Evolutionary conservation across 1,284 basidiomycete species (phyloP).

Genomic region (Cryptococcus wingfieldii): DNA sequence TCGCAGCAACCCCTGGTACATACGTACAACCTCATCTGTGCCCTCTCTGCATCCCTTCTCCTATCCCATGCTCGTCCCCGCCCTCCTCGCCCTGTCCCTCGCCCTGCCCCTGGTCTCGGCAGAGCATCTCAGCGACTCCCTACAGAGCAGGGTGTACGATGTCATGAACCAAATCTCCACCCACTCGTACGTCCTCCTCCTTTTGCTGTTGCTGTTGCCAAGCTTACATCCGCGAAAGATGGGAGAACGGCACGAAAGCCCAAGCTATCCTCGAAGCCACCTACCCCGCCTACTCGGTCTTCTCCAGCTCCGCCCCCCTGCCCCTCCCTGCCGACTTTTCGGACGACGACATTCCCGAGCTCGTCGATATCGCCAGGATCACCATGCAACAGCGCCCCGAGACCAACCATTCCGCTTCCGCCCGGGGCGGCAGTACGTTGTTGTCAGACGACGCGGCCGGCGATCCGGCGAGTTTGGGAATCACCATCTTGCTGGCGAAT

Average conservation of each 20-base stretch:
- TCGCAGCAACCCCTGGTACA: no score
- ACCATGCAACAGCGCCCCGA: conserved; percentile 39
- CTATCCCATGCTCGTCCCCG: not conserved
- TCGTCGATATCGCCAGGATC: conserved; percentile 54
- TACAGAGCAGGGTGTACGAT: conserved; percentile 26
- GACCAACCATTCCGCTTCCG: conserved; percentile 53
- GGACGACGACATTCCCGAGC: conserved; percentile 53
- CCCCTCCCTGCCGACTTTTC: conserved; percentile 43
- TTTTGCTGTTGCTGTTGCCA: not conserved
- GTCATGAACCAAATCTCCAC: conserved; percentile 27
- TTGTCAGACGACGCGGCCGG: conserved; percentile 60
- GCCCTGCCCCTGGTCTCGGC: conserved; percentile 4
- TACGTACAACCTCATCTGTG: not conserved
- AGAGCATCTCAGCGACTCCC: conserved; percentile 15
- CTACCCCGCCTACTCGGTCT: conserved; percentile 61
- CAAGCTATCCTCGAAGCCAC: conserved; percentile 68
- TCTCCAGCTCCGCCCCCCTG: conserved; percentile 48
- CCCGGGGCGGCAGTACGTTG: conserved; percentile 52
- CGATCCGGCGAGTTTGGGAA: conserved; percentile 77
- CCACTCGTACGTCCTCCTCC: conserved; percentile 17
- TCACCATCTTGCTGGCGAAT: conserved; percentile 67
- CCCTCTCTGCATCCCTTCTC: not conserved
- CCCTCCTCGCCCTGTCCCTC: not conserved
- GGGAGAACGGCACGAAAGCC: conserved; percentile 75
- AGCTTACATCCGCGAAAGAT: conserved; percentile 51